Percentiles rank a stretch among this genome's conserved stretches.
These are phyloP conservation scores for Starmerella sp. DNA, from an alignment of 805 yeast genomes.

Conservation along the genomic window DNA sequence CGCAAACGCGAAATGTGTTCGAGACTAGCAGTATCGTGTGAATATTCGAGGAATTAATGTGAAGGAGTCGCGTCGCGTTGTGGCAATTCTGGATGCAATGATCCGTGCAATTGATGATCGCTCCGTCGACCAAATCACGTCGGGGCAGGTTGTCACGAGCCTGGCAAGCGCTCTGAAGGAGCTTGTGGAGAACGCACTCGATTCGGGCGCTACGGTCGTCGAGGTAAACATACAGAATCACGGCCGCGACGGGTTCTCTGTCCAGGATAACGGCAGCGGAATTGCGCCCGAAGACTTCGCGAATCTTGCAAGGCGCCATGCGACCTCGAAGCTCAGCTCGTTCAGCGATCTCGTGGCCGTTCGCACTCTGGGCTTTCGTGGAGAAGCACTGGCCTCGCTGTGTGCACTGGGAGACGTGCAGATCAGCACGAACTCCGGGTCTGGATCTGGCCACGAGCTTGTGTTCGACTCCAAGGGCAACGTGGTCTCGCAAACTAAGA, in stretches of 20 bases:
- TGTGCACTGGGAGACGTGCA: slow-evolving; percentile 38
- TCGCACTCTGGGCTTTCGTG: slow-evolving; percentile 55
- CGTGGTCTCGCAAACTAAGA: slow-evolving; percentile 30
- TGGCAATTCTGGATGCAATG: slow-evolving; percentile 6
- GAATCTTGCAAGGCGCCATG: slow-evolving; percentile 37
- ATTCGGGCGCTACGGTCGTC: slow-evolving; percentile 58
- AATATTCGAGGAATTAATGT: neutral
- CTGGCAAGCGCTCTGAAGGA: slow-evolving; percentile 72
- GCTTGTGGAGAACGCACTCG: slow-evolving; percentile 74
- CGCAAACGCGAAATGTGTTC: no score
- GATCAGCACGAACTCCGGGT: slow-evolving; percentile 36
- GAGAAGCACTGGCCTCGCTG: slow-evolving; percentile 54
- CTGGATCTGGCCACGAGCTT: slow-evolving; percentile 50
- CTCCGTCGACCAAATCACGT: slow-evolving; percentile 69
- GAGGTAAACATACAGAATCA: slow-evolving; percentile 58
- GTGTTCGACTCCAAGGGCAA: slow-evolving; percentile 47
- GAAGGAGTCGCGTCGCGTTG: neutral
- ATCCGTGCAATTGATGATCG: slow-evolving; percentile 34
- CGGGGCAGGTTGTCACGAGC: slow-evolving; percentile 87
- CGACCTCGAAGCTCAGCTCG: slow-evolving; percentile 43
- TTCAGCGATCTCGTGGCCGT: slow-evolving; percentile 33
- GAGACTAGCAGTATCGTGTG: neutral
- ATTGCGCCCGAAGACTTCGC: slow-evolving; percentile 40
- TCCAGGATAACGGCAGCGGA: slow-evolving; percentile 67
- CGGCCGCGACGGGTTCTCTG: slow-evolving; percentile 63